A percentile compares a stretch with the other conserved stretches of the same genome.
These are phyloP conservation scores for Colletotrichum sp. DNA, from an alignment of 2,329 filamentous ascomycete species.

Conservation along the genomic window DNA sequence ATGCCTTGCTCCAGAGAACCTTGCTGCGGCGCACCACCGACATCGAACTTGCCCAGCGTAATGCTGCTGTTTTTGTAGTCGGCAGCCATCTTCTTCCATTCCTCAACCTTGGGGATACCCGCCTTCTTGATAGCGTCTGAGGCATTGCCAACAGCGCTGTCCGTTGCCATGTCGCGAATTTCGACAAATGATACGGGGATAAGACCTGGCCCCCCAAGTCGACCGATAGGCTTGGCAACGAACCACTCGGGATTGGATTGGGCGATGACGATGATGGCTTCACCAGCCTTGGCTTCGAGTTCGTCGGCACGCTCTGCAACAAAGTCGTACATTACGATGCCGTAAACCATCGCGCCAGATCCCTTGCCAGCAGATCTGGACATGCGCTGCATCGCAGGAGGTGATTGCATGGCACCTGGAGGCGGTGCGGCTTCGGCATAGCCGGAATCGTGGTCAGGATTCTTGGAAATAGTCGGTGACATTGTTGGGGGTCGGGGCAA, in stretches of 20 bases:
- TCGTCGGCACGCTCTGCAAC: constrained; percentile 95
- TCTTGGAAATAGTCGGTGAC: constrained; percentile 51
- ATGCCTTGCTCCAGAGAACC: constrained; percentile 70
- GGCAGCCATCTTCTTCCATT: constrained; percentile 99
- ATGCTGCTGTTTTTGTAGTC: constrained; percentile 99
- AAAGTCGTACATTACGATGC: constrained; percentile 97
- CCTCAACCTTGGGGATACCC: constrained; percentile 92
- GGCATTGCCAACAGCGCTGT: constrained; percentile 80
- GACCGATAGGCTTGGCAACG: constrained; percentile 97
- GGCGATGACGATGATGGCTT: constrained; percentile 97
- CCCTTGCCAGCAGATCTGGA: constrained; percentile 51
- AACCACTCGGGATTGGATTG: constrained; percentile 99
- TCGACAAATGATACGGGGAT: constrained; percentile 98
- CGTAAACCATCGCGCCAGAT: constrained; percentile 88
- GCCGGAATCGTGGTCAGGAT: constrained; percentile 86
- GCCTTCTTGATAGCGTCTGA: constrained; percentile 85
- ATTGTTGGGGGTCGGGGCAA: constrained; percentile 44
- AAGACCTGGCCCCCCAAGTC: constrained; percentile 91
- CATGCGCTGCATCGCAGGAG: constrained; percentile 40
- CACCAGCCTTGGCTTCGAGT: constrained; percentile 90
- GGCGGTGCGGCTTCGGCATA: constrained; percentile 67
- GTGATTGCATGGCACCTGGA: constrained; percentile 9
- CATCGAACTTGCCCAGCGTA: constrained; percentile 87
- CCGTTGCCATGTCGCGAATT: constrained; percentile 91
- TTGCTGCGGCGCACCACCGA: constrained; percentile 41